Evolutionary conservation across 805 yeast species (phyloP).

Genomic region (Nakazawaea anatomiae): DNA sequence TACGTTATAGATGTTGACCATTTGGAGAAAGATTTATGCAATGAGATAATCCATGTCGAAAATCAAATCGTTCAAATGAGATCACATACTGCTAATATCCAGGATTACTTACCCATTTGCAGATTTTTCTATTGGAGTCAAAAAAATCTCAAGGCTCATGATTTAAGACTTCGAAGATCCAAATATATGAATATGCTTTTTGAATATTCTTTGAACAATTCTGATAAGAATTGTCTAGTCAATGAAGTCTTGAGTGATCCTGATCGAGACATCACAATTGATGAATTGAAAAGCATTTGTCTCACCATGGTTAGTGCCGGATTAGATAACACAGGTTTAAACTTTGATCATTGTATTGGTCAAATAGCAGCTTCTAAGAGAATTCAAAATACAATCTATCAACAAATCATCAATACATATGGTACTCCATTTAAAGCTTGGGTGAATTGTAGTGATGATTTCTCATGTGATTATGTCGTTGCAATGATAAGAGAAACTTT

Average conservation of each 20-base stretch:
- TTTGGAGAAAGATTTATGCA: slow-evolving; percentile 31
- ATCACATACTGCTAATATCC: slow-evolving; percentile 49
- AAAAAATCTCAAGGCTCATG: slow-evolving; percentile 19
- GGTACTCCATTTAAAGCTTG: slow-evolving; percentile 30
- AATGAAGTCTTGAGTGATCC: slow-evolving; percentile 19
- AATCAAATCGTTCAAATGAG: slow-evolving; percentile 49
- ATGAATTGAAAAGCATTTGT: slow-evolving; percentile 55
- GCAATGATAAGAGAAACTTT: slow-evolving; percentile 63
- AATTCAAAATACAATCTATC: slow-evolving; percentile 39
- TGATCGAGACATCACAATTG: slow-evolving; percentile 19
- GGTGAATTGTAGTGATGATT: slow-evolving; percentile 21
- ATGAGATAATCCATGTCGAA: slow-evolving; percentile 50
- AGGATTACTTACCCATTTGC: slow-evolving; percentile 47
- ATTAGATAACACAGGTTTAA: slow-evolving; percentile 63
- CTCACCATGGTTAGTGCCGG: slow-evolving; percentile 79
- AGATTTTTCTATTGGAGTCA: slow-evolving; percentile 23
- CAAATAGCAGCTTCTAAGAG: slow-evolving; percentile 41
- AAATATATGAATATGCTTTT: slow-evolving; percentile 38
- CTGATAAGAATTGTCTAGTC: slow-evolving; percentile 17
- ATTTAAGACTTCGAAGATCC: slow-evolving; percentile 38
- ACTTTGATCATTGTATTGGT: slow-evolving; percentile 54
- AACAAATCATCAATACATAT: slow-evolving; percentile 30
- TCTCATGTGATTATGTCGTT: slow-evolving; percentile 40
- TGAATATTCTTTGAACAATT: slow-evolving; percentile 13
- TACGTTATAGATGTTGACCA: slow-evolving; percentile 35